Base-by-base conservation (phyloP, 2,329 filamentous ascomycete species). In the Trematosphaeria pertusa region DNA sequence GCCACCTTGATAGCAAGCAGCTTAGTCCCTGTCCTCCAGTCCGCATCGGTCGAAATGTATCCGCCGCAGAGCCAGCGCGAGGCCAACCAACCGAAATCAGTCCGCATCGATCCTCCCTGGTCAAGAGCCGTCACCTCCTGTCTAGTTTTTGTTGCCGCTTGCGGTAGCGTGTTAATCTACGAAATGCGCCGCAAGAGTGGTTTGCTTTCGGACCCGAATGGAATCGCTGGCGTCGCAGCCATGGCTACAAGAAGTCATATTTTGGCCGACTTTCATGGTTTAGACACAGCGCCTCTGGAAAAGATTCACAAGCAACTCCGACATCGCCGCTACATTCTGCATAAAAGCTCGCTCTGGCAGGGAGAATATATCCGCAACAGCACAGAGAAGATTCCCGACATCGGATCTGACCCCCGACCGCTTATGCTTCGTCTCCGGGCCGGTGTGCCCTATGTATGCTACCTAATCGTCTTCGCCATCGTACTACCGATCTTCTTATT, bases 211-310 rank as follows among this genome's bases (percentile, higher is more conserved):
- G 85, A 90, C 62, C 87, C 88, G 5, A 85, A 84, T 56, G 87
- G 87, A 5, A 88, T 91, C 40, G 86, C 87, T 1, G 87, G 87
- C 1, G 78, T 90, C 28, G 87, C 87, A 5, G 84, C 87, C 45
- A 89, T 91, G 87, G 87, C 87, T 8, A 87, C 88, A 2, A 82
- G 83, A 50, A 85, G 81, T 53, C 87, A 90, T 56, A 88, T 90
- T 64, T 73, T 90, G 53, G 85, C 84, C 70, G 87, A 91, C 62
- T 90, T 91, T 62, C 84, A 84, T 52, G 85, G 85, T 46, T 82
- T 88, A 72, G 87, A 91, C 62, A 82, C 83, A 1, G 86, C 83
- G 6, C 83, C 79, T 4, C 83, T 86, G 43, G 75, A 83, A 37
- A 81, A 85, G 41, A 89, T 91, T 32, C 87, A 90, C 64, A 76